Conservation (phyloP, 345 rosid genomes). For the Dovyalis caffra region DNA sequence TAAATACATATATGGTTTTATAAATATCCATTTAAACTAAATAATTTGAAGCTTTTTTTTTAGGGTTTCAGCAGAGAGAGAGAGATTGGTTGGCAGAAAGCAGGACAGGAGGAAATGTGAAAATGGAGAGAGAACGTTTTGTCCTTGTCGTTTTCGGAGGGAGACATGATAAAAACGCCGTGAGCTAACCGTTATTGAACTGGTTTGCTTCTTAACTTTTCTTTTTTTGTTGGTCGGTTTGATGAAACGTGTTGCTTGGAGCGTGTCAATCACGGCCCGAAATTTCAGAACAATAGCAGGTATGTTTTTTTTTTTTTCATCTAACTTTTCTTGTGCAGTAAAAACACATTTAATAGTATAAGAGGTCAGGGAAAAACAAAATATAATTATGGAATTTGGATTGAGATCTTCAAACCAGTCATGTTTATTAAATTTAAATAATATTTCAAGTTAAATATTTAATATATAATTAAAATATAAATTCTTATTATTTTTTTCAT, state of each 20-base stretch:
- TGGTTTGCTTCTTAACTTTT: constrained; percentile 4
- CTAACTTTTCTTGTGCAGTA: background rate
- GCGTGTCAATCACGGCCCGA: background rate
- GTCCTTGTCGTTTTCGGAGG: constrained; percentile 30
- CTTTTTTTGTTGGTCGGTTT: background rate
- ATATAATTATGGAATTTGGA: too few species aligned
- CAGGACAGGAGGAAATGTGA: constrained; percentile 10
- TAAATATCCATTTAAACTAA: constrained; percentile 11
- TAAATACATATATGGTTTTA: constrained; percentile 11
- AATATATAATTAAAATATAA: too few species aligned
- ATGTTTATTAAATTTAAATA: too few species aligned
- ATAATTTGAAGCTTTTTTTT: background rate
- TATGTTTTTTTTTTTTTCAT: background rate
- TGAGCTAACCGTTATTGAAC: constrained; percentile 29
- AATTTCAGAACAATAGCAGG: too few species aligned
- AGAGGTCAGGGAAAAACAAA: too few species aligned
- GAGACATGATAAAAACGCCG: constrained; percentile 35
- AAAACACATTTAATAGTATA: too few species aligned
- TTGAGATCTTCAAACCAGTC: too few species aligned
- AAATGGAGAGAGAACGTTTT: background rate
- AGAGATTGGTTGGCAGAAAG: too few species aligned
- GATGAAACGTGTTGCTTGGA: background rate
- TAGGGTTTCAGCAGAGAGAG: constrained; percentile 1
- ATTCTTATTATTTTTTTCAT: too few species aligned
- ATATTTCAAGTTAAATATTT: too few species aligned